Evolutionary conservation across 129 eudicot genomes (phyloP), one percentile per base, ranked within the genome.

Genomic region (Pulicaria dysenterica): DNA sequence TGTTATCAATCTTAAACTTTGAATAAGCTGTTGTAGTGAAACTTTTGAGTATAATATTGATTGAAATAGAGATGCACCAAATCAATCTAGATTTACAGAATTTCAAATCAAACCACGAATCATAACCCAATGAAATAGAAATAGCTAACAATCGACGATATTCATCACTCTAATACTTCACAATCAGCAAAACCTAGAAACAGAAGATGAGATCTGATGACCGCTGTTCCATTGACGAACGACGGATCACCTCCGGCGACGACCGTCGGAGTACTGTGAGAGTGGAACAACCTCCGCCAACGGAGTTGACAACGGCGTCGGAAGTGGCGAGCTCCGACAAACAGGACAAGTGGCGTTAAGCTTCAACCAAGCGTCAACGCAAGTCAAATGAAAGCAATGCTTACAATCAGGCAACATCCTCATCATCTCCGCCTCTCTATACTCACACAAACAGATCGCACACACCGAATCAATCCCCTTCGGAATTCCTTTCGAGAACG

Each of bases 361-460:
- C 85, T 82, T 85, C 73, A 92, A 80, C 98, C 96, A 92, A 44
- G 96, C 96, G 70, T 92, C 98, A 58, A 92, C 81, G 40, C 98
- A 92, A 41, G 47, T 77, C 59, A 85, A 41, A 48, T 92, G 96
- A 63, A 89, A 92, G 41, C 58, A 85, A 36, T 92, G 98, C 64
- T 67, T 72, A 67, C 98, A 92, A 55, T 92, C 98, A 9, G 98
- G 98, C 78, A 92, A 59, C 98, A 92, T 81, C 83, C 98, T 65
- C 82, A 92, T 57, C 98, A 87, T 92, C 89, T 92, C 98, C 37
- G 68, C 58, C 0, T 85, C 96, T 73, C 79, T 77, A 41, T 92
- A 92, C 74, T 89, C 96, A 36, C 90, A 87, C 83, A 92, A 63
- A 62, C 96, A 92, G 13, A 92, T 89, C 44, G 95, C 73, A 48